Base-by-base conservation (phyloP, 805 yeast genomes). In the Monosporozyma aerobia region DNA sequence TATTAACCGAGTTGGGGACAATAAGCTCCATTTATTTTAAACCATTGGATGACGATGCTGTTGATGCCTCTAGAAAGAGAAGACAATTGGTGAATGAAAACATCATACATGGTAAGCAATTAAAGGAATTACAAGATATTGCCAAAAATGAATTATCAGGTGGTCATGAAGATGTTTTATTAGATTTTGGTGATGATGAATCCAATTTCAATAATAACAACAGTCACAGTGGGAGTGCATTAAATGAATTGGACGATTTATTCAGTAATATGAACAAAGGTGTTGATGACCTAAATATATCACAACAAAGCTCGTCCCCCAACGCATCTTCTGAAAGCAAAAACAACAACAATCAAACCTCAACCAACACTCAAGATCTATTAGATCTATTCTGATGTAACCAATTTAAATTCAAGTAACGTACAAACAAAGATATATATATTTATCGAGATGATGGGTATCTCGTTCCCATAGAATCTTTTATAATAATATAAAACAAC, bases 21-120 rank as follows among this genome's bases (percentile, higher is more conserved):
- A 76, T 94, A 56, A 83, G 96, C 40, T 88, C 97, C 0, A 94
- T 94, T 2, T 88, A 88, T 63, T 95, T 86, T 69, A 85, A 85
- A 63, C 96, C 97, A 11, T 81, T 87, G 5, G 85, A 85, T 61
- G 72, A 82, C 58, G 49, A 47, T 23, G 11, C 27, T 14, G 13
- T 35, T 5, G 35, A 22, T 13, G 39, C 39, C 2, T 23, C 40
- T 7, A 68, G 48, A 58, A 68, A 71, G n/a, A 73, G 69, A 10
- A 70, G 72, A 29, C 70, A 67, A 52, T 64, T 71, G 25, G 72
- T 74, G 55, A 59, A 58, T 11, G 59, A 62, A n/a, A 68, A 63
- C 44, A 58, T 62, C 8, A 61, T 69, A 8, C 75, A 74, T 51
- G 74, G 75, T 44, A 79, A 79, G 53, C 83, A 82, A 52, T 74